Percentiles rank a stretch among this genome's conserved stretches.
phyloP scores from a whole-genome alignment of 345 rosid genomes.

The Laguncularia racemosa region DNA sequence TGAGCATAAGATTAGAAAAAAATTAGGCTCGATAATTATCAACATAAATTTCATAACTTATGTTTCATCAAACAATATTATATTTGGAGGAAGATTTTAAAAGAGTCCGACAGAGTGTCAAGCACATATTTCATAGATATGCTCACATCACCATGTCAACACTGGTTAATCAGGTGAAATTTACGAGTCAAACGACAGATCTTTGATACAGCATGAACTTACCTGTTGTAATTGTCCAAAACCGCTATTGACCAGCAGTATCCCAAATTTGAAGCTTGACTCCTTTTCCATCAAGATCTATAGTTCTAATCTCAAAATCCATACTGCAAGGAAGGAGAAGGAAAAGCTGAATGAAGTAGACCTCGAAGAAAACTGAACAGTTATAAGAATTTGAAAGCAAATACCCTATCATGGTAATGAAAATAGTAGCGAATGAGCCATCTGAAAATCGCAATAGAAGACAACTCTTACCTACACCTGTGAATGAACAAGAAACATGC shows the following conservation, averaged over 20 bases:
- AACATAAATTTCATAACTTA: too few species aligned
- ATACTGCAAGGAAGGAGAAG: slow-evolving; percentile 36
- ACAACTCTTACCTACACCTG: slow-evolving; percentile 88
- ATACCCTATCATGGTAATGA: slow-evolving; percentile 65
- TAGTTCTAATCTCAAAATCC: slow-evolving; percentile 94
- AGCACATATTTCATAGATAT: too few species aligned
- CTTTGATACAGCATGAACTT: slow-evolving; percentile 13
- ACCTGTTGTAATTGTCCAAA: slow-evolving; percentile 94
- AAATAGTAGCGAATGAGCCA: slow-evolving; percentile 73
- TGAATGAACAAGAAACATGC: slow-evolving; percentile 1
- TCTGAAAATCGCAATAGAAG: slow-evolving; percentile 69
- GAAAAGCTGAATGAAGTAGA: background rate
- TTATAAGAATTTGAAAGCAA: slow-evolving; percentile 5
- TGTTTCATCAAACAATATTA: too few species aligned
- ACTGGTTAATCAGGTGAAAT: too few species aligned
- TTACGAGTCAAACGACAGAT: too few species aligned
- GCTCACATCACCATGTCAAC: too few species aligned
- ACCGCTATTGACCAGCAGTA: slow-evolving; percentile 80
- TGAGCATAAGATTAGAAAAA: too few species aligned
- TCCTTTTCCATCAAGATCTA: slow-evolving; percentile 91
- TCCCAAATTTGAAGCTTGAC: slow-evolving; percentile 98
- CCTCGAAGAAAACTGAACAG: slow-evolving; percentile 3
- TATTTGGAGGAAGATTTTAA: too few species aligned
- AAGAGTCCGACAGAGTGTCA: too few species aligned
- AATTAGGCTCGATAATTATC: too few species aligned